Base-by-base conservation (phyloP, 2,329 filamentous ascomycete species). In the Aspergillus sp. region DNA sequence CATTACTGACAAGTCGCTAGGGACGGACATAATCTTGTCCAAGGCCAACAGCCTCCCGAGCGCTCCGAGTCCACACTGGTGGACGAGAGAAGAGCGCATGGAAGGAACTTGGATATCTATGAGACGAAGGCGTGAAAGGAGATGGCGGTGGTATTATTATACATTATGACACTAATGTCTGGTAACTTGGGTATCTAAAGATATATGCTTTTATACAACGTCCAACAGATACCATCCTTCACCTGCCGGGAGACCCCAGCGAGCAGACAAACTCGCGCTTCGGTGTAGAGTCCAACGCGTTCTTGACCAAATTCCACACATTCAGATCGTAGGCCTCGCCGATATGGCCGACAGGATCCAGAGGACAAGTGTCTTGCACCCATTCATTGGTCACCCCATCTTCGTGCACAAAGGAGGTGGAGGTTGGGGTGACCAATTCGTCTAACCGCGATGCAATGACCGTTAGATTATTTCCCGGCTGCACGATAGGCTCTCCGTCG, bases 271-370 rank as follows among this genome's bases (percentile, higher is more conserved):
- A 74, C 48, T 67, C 42, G 25, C 69, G 58, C 19, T 69, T 27
- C 10, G 70, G 70, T 8, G 67, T 68, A 8, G 64, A 66, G 51
- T 74, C 69, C 58, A 77, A 54, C 15, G 71, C 74, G 59, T 77
- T 76, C 61, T 70, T 70, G 11, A 77, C 74, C 68, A 76, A 50
- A 57, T 76, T 73, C 75, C 75, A 76, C 10, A 76, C 73, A 61
- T 77, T 76, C 62, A 70, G 44, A 62, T 77, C 75, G 64, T 75
- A 77, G 10, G 72, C 73, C 65, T 75, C 71, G 1, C 72, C 74
- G 58, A 76, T 74, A 62, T 77, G 75, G 2, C 74, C 75, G 10
- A 76, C 74, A 0, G 72, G 70, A 36, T 77, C 75, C 0, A 70
- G 11, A 2, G 66, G 64, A 49, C 75, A 77, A 6, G 63, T 64